A percentile compares a stretch with the other conserved stretches of the same genome.
Conservation (phyloP, 208 protist genomes). For the Phytomonas francai region DNA sequence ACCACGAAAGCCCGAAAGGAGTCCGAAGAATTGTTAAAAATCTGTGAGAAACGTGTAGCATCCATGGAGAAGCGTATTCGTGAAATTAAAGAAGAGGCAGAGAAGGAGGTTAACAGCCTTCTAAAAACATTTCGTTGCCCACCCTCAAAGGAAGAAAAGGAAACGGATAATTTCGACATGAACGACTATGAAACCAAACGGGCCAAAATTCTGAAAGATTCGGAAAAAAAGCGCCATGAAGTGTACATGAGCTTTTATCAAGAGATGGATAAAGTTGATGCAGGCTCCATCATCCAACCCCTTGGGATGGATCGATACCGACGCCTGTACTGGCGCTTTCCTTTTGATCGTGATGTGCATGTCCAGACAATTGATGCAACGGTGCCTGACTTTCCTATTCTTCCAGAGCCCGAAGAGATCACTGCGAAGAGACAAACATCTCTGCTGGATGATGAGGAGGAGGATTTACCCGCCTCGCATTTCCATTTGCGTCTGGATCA, state of each 20-base stretch:
- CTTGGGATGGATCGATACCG: constrained; percentile 82
- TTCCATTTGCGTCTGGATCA: background rate
- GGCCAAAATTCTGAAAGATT: constrained; percentile 25
- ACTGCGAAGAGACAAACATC: constrained; percentile 4
- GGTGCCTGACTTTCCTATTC: constrained; percentile 18
- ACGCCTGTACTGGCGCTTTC: constrained; percentile 85
- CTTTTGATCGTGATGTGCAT: constrained; percentile 45
- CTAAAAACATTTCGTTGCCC: constrained; percentile 16
- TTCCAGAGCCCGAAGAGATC: constrained; percentile 33
- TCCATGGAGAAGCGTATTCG: constrained; percentile 45
- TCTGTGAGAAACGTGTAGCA: constrained; percentile 29
- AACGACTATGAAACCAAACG: constrained; percentile 23
- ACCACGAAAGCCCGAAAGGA: constrained; percentile 42
- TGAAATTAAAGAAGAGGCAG: constrained; percentile 68
- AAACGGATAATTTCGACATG: background rate
- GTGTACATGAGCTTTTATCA: constrained; percentile 24
- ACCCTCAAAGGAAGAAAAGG: background rate
- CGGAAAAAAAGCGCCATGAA: constrained; percentile 27
- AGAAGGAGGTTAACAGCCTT: constrained; percentile 62
- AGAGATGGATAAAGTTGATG: constrained; percentile 37
- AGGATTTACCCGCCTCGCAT: constrained; percentile 8
- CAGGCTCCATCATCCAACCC: constrained; percentile 51
- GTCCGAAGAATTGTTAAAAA: constrained; percentile 45
- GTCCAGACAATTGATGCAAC: constrained; percentile 60
- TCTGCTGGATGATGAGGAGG: constrained; percentile 45